Evolutionary conservation across 2,329 filamentous ascomycete genomes (phyloP).

Genomic region (Alternaria dauci): DNA sequence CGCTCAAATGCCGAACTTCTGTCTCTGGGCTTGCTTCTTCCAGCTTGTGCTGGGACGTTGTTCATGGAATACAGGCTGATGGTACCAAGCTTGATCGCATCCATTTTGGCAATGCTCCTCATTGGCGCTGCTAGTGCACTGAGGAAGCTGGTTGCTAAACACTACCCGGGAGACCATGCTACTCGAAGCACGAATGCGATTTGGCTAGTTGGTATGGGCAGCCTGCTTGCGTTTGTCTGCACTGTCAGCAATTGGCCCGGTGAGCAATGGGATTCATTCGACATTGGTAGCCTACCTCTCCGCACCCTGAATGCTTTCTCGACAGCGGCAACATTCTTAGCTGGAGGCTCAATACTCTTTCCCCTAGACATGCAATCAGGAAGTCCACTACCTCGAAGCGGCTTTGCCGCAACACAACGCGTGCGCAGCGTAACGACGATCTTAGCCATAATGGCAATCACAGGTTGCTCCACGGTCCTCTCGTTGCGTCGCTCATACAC

Average conservation of each 20-base stretch:
- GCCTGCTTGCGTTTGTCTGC: constrained; percentile 17
- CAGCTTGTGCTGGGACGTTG: constrained; percentile 30
- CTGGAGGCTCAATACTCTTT: constrained; percentile 29
- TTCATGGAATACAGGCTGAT: constrained; percentile 40
- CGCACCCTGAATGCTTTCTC: constrained; percentile 22
- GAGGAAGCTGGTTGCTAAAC: constrained; percentile 14
- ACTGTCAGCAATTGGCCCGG: constrained; percentile 5
- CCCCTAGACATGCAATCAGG: constrained; percentile 10
- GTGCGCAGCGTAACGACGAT: constrained; percentile 17
- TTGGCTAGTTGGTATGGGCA: constrained; percentile 10
- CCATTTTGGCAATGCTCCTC: constrained; percentile 34
- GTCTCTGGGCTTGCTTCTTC: constrained; percentile 21
- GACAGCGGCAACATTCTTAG: constrained; percentile 23
- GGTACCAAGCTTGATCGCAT: constrained; percentile 29
- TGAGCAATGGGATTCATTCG: constrained; percentile 16
- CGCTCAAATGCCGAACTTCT: constrained; percentile 21
- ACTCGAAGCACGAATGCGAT: background rate
- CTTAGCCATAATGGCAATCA: constrained; percentile 21
- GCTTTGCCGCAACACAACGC: background rate
- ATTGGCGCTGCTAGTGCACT: constrained; percentile 29
- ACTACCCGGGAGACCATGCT: constrained; percentile 12
- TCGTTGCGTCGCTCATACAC: constrained; percentile 34
- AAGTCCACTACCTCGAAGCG: background rate
- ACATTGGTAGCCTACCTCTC: constrained; percentile 16
- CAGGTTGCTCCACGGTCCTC: constrained; percentile 24